A percentile compares a stretch with the other conserved stretches of the same genome.
Conservation (phyloP, 192 early-diverging fungal species). For the Coemansia sp. region DNA sequence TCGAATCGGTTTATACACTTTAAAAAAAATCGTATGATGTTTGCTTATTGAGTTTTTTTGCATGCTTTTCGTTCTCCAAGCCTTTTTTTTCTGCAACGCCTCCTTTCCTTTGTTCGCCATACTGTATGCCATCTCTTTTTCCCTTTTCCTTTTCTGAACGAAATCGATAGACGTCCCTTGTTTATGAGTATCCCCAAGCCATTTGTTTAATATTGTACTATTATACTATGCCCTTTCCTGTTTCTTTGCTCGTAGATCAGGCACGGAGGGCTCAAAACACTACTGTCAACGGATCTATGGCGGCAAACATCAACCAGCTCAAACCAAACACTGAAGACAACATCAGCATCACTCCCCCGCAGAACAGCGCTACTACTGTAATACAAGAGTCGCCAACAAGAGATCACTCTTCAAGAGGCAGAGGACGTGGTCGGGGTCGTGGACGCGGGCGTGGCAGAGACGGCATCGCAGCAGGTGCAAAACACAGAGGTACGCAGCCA, state of each 20-base stretch:
- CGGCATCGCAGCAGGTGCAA: constrained; percentile 1
- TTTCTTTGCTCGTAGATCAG: constrained; percentile 31
- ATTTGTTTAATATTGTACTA: constrained; percentile 3
- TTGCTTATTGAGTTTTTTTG: constrained; percentile 2
- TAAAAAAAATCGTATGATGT: not conserved
- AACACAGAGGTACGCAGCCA: not conserved
- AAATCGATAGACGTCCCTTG: not conserved
- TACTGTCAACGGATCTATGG: not conserved
- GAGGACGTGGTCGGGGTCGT: constrained; percentile 25
- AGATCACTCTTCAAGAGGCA: constrained; percentile 6
- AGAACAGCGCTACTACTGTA: not conserved
- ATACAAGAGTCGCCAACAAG: not conserved
- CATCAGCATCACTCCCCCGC: not conserved
- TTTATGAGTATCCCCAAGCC: not conserved
- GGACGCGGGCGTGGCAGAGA: constrained; percentile 14
- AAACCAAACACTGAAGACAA: not conserved
- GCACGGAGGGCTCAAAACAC: constrained; percentile 16
- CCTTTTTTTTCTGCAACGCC: not conserved
- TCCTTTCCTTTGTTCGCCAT: not conserved
- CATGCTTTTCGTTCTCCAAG: constrained; percentile 1
- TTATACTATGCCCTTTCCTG: constrained; percentile 26
- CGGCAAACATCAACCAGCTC: constrained; percentile 7
- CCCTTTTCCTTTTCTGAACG: not conserved
- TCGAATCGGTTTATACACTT: not conserved
- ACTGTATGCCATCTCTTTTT: not conserved